Evolutionary conservation across 805 yeast genomes (phyloP), one percentile per base, ranked within the genome.

Genomic region (Helenozyma rhizophorensis): DNA sequence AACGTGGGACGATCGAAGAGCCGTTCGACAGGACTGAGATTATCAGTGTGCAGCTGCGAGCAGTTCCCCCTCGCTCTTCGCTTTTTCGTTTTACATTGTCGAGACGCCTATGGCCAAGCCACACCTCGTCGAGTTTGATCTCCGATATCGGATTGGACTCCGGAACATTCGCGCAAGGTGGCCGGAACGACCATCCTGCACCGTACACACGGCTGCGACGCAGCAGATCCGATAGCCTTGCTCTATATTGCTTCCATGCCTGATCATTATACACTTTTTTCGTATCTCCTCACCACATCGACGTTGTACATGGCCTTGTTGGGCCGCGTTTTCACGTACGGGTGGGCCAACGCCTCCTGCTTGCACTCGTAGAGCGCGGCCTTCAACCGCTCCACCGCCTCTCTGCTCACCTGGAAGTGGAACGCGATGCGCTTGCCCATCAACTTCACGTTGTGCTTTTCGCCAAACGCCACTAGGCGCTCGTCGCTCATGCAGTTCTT

Each of bases 371-470:
- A 48, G 13, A 83, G 58, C 2, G 80, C 80, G 28, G 53, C 51
- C 48, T 80, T 81, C 30, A 56, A 31, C 18, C 34, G 43, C 27
- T 58, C 61, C 25, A 62, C 60, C 18, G 61, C 48, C 18, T 56
- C 57, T 12, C 53, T 40, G 23, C 57, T 50, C 22, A 54, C 36
- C 40, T 65, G 71, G 44, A 55, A 83, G 65, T 86, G 95, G 69
- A 88, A 81, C 1, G 95, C 86, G 28, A 89, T 60, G 51, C 96
- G 74, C 32, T 78, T 79, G 31, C 88, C 87, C 73, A 72, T 71
- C 23, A 82, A 58, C 46, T 73, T 78, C 36, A 89, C 70, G 30
- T 76, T 74, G 51, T 78, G 65, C 48, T 82, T 75, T 27, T 65
- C 55, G 38, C 81, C 86, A 38, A 70, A 60, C 44, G 70, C 68